A percentile compares a stretch with the other conserved stretches of the same genome.
These are phyloP conservation scores for Arthrobotrys pseudoclavata DNA, from an alignment of 2,329 filamentous ascomycete genomes.

Conservation along the genomic window DNA sequence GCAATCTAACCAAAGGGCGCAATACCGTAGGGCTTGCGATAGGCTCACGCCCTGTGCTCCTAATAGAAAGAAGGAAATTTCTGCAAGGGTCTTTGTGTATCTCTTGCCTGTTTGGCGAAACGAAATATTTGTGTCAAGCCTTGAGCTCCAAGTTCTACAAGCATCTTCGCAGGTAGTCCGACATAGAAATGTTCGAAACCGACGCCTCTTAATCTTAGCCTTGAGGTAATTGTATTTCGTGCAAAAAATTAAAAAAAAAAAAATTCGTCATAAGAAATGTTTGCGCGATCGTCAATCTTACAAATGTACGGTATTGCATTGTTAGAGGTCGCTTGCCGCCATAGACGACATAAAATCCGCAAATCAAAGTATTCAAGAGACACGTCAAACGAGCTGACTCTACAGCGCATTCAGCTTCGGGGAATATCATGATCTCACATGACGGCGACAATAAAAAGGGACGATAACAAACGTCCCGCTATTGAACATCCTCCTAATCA, in stretches of 20 bases:
- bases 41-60: constrained; percentile 30
- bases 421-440: constrained; percentile 41
- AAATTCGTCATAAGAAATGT: too few species aligned
- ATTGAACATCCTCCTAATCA: constrained; percentile 11
- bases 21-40: constrained; percentile 18
- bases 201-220: not conserved
- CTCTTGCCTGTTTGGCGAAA: constrained; percentile 32
- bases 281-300: not conserved
- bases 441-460: constrained; percentile 37
- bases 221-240: not conserved
- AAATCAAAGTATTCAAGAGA: constrained; percentile 9
- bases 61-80: not conserved
- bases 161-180: not conserved
- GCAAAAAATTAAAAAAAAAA: too few species aligned
- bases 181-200: not conserved
- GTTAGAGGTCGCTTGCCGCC: not conserved
- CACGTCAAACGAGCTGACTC: constrained; percentile 4
- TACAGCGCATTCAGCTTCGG: constrained; percentile 22
- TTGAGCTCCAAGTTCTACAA: constrained; percentile 4
- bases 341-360: constrained; percentile 18
- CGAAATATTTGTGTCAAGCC: constrained; percentile 19
- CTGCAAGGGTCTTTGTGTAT: constrained; percentile 20
- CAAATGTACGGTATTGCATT: not conserved
- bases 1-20: constrained; percentile 6
- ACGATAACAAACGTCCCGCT: not conserved